Base-by-base conservation (phyloP, 345 rosid genomes). In the Odontarrhena argentea region DNA sequence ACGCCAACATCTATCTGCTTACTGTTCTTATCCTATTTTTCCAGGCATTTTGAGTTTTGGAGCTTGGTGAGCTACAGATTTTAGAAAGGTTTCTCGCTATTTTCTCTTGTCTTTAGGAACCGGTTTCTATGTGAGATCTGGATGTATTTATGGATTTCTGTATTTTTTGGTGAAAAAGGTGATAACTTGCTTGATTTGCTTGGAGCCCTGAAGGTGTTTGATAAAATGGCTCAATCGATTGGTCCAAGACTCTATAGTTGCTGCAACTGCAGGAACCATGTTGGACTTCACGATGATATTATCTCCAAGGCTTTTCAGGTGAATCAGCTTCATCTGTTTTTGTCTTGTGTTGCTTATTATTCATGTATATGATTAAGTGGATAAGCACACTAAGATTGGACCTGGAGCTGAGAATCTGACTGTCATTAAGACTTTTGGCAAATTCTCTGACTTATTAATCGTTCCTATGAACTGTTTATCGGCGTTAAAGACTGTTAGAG, bases 231-330 rank as follows among this genome's bases (percentile, higher is more conserved):
- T 60, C 85, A 87, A 26, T 49, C 82, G 57, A 68, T 80, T 64
- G 95, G 92, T 69, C 96, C 95, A 49, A 72, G 98, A 54, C 63
- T 92, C 65, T 92, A 92, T 70, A 82, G 96, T 80, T 92, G 98
- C 79, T 87, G 75, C 35, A 86, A 87, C 73, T 92, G 96, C 73
- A 76, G 89, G 50, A 92, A 89, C 74, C 95, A 76, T 69, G 89
- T 92, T n/a, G 80, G 95, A 10, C 79, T 89, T 78, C 98, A 92
- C 42, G 91, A 92, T 59, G 96, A 92, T 78, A 79, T 92, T 63
- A 82, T 92, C 74, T 92, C 98, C 15, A 92, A 92, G 83, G 84
- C 91, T 68, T 92, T 92, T 83, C 98, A 92, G 96, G 98, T 92
- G 73, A 73, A 60, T 45, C 75, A 63, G 24, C 64, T 65, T 43